Percentiles rank a stretch among this genome's conserved stretches.
phyloP scores from a whole-genome alignment of 208 protist genomes.

The Acanthamoeba culbertsoni region DNA sequence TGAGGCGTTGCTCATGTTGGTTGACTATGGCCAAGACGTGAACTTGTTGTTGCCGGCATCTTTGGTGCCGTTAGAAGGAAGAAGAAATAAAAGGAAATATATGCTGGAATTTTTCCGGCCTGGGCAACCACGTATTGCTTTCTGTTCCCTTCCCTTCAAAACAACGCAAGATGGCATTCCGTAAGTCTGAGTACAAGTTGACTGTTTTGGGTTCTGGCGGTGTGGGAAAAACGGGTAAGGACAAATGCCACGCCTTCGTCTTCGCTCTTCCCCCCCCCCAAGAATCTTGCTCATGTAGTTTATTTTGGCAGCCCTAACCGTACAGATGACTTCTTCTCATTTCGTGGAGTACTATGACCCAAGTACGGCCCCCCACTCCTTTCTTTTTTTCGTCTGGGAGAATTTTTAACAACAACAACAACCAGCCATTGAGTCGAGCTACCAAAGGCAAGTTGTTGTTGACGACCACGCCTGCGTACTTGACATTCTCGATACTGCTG shows the following conservation, averaged over 20 bases:
- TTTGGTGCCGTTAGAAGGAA: neutral
- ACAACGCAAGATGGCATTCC: neutral
- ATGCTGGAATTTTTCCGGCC: neutral
- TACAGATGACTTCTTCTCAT: neutral
- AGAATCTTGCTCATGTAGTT: neutral
- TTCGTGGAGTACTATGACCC: conserved; percentile 33
- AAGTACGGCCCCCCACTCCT: neutral
- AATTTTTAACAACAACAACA: neutral
- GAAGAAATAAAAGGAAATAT: neutral
- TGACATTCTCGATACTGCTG: conserved; percentile 36
- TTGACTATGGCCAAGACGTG: neutral
- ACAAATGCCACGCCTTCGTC: neutral
- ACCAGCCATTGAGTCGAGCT: conserved; percentile 41
- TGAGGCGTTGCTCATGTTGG: no score
- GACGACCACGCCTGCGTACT: conserved; percentile 11
- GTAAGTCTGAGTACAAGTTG: neutral
- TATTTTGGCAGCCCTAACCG: neutral
- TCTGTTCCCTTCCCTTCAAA: neutral
- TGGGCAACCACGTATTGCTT: no score
- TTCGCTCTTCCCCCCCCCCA: neutral
- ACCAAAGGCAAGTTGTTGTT: neutral
- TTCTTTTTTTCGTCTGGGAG: neutral
- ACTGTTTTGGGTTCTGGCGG: neutral
- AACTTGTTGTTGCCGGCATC: neutral
- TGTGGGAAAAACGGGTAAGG: neutral